phyloP scores from a whole-genome alignment of 768 basidiomycete genomes.

The Astraeus odoratus region DNA sequence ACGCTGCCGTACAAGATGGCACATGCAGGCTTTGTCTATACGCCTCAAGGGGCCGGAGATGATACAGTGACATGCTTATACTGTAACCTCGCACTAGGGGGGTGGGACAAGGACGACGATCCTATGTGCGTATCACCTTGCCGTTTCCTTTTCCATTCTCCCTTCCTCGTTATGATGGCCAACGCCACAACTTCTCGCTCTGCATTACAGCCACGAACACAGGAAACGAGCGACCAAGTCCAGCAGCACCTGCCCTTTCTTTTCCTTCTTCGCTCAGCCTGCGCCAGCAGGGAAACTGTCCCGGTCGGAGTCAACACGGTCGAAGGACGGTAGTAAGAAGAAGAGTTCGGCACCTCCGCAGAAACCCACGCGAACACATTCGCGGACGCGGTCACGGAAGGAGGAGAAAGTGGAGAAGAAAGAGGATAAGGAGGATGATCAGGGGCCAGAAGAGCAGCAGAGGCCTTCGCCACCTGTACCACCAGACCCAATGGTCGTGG shows the following conservation, averaged over 20 bases:
- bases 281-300: conserved; percentile 24
- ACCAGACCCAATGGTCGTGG: neutral
- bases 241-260: conserved; percentile 36
- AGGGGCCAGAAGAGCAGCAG: conserved; percentile 20
- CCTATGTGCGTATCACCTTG: conserved; percentile 56
- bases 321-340: conserved; percentile 28
- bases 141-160: conserved; percentile 1
- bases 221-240: conserved; percentile 54
- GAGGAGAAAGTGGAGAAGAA: conserved; percentile 3
- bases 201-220: conserved; percentile 58
- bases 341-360: conserved; percentile 18
- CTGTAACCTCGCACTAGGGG: conserved; percentile 71
- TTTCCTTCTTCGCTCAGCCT: conserved; percentile 14
- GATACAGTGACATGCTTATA: conserved; percentile 85
- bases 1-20: conserved; percentile 60
- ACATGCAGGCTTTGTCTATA: conserved; percentile 80
- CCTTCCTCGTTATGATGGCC: neutral
- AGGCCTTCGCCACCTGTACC: conserved; percentile 4
- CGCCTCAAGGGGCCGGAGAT: conserved; percentile 58
- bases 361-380: conserved; percentile 9
- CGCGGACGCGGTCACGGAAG: conserved; percentile 2
- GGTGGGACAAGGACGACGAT: conserved; percentile 85
- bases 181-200: neutral
- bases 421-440: conserved; percentile 7
- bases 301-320: conserved; percentile 26